Evolutionary conservation across 2,329 filamentous ascomycete species (phyloP).

Genomic region (Ophiostoma sp.): DNA sequence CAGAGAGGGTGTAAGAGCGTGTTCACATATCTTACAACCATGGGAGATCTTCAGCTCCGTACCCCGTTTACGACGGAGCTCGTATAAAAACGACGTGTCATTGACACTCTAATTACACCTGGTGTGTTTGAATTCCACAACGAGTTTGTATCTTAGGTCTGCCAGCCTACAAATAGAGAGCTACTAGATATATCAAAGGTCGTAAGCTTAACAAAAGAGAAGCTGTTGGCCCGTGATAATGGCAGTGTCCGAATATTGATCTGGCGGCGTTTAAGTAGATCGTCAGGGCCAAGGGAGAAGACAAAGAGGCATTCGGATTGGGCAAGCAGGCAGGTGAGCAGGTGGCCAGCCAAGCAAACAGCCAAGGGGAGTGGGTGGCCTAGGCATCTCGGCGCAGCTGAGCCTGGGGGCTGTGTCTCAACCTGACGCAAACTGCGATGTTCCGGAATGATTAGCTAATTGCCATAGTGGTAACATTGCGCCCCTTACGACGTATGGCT

Average conservation of each 20-base stretch:
- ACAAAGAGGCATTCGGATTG: background rate
- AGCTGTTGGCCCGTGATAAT: background rate
- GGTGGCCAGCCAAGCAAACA: constrained; percentile 2
- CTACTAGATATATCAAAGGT: background rate
- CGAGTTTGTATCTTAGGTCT: background rate
- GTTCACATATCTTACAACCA: background rate
- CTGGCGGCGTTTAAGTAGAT: background rate
- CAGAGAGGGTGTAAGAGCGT: constrained; percentile 8
- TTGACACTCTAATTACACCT: background rate
- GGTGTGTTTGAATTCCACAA: background rate
- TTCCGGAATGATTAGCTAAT: background rate
- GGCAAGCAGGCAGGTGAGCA: background rate
- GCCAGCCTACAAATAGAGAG: background rate
- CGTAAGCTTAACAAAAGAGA: background rate
- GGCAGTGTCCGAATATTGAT: background rate
- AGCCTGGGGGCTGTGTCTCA: background rate
- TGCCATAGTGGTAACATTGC: background rate
- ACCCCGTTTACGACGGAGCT: constrained; percentile 11
- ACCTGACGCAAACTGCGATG: background rate
- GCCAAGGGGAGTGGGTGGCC: constrained; percentile 7
- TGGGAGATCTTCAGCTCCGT: constrained; percentile 5
- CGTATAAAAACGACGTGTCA: constrained; percentile 9
- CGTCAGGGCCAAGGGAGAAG: background rate
- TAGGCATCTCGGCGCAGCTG: constrained; percentile 12
- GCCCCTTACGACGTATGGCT: no score